These are phyloP conservation scores for Cardamine chenopodiifolia DNA, from an alignment of 345 rosid species.

Conservation along the genomic window DNA sequence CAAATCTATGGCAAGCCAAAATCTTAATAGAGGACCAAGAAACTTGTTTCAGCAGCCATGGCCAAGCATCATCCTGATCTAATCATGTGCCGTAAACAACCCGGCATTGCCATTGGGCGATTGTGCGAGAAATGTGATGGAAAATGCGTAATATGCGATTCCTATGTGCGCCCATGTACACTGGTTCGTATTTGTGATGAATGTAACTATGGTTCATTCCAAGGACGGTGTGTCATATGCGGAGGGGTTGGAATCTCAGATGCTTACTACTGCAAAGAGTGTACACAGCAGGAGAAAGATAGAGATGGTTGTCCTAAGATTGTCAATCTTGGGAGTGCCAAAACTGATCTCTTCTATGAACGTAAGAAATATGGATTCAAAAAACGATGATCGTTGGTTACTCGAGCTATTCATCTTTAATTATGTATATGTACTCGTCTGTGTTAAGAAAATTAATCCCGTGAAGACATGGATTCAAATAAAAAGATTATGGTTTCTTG, in stretches of 20 bases:
- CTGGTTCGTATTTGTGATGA: slow-evolving; percentile 71
- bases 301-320: slow-evolving; percentile 73
- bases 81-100: slow-evolving; percentile 76
- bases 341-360: slow-evolving; percentile 64
- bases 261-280: slow-evolving; percentile 76
- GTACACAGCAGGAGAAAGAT: slow-evolving; percentile 72
- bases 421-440: slow-evolving; percentile 10
- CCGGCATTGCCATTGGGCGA: slow-evolving; percentile 71
- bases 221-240: slow-evolving; percentile 70
- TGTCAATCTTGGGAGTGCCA: slow-evolving; percentile 67
- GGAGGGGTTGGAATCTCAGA: slow-evolving; percentile 74
- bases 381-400: slow-evolving; percentile 38
- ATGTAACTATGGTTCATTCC: slow-evolving; percentile 75
- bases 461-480: background rate
- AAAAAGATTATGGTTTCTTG: background rate
- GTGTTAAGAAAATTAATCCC: background rate
- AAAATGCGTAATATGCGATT: slow-evolving; percentile 71
- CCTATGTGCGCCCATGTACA: slow-evolving; percentile 68
- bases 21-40: slow-evolving; percentile 4
- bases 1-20: background rate
- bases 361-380: slow-evolving; percentile 70
- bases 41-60: slow-evolving; percentile 39
- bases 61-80: slow-evolving; percentile 80
- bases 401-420: background rate
- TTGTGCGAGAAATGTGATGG: slow-evolving; percentile 70